phyloP scores from a whole-genome alignment of 73 alveolate genomes.

The Paramecium tetraurelia region DNA sequence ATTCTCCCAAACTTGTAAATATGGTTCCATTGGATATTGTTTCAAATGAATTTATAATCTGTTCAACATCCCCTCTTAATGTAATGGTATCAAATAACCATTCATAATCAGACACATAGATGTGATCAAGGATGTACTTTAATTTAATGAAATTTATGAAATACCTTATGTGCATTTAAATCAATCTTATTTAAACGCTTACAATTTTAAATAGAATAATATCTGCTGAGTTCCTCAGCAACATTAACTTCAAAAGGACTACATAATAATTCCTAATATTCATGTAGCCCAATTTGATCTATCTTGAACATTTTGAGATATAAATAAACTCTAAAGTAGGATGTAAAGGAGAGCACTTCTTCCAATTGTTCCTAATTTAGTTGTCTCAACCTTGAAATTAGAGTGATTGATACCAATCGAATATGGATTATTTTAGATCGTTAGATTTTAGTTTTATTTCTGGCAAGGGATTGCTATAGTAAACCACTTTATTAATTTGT shows the following conservation, averaged over 20 bases:
- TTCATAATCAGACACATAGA: not conserved
- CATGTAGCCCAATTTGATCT: not conserved
- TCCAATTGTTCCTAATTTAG: not conserved
- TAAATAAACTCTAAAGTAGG: not conserved
- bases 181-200: not conserved
- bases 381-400: not conserved
- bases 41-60: not conserved
- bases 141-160: not conserved
- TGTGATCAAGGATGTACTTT: slow-evolving; percentile 12
- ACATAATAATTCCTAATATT: not conserved
- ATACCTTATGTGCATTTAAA: not conserved
- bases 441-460: not conserved
- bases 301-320: not conserved
- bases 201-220: not conserved
- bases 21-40: not conserved
- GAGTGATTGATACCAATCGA: not conserved
- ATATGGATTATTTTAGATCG: not conserved
- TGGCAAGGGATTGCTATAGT: not conserved
- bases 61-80: slow-evolving; percentile 1
- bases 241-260: not conserved
- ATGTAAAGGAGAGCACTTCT: not conserved
- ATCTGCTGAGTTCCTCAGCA: not conserved
- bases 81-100: slow-evolving; percentile 15
- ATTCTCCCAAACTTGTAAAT: not conserved
- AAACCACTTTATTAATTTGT: not conserved